Evolutionary conservation across 495 filamentous ascomycete genomes (phyloP), one percentile per base, ranked within the genome.

Genomic region (Podospora sp.): DNA sequence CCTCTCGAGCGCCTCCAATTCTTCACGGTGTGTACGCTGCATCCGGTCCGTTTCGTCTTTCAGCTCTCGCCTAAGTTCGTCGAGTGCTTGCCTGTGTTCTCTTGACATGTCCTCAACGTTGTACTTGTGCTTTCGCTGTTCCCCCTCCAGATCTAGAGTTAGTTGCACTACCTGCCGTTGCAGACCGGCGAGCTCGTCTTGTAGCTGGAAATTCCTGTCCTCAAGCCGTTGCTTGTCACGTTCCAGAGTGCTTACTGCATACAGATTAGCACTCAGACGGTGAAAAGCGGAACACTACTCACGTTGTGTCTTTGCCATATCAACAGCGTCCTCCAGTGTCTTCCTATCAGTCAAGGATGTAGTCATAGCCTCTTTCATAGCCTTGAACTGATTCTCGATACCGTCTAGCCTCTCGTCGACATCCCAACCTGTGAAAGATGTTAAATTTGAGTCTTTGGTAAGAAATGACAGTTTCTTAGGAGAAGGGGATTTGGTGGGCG

Each of bases 221-320:
- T 80, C 79, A 1, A 94, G 73, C 18, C 87, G 83, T 14, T 83
- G 79, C 50, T 85, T 83, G 6, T 88, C 83, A 0, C 72, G 73
- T 68, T 94, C 91, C 2, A 96, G 80, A 24, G 91, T 88, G 63
- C 72, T 78, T 52, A 90, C 93, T 97, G 49, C 0, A 14, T 40
- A 1, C 22, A 35, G 12, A 25, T 50, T 36, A 11, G 7, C 20
- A 64, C 40, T 18, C 60, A 53, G 9, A 1, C n/a, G 14, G 18
- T 18, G 12, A 20, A 27, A 5, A 27, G n/a, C 18, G 16, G 4
- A 21, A 24, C 9, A 21, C 11, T 33, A 79, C 88, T 65, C 82
- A 97, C 93, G 85, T 85, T 87, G 83, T 40, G 83, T 83, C 76
- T 95, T 93, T 70, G 90, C 90, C 5, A 91, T 26, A 4, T 86